Evolutionary conservation across 2,329 filamentous ascomycete genomes (phyloP).

Genomic region (Colletotrichum noveboracense): DNA sequence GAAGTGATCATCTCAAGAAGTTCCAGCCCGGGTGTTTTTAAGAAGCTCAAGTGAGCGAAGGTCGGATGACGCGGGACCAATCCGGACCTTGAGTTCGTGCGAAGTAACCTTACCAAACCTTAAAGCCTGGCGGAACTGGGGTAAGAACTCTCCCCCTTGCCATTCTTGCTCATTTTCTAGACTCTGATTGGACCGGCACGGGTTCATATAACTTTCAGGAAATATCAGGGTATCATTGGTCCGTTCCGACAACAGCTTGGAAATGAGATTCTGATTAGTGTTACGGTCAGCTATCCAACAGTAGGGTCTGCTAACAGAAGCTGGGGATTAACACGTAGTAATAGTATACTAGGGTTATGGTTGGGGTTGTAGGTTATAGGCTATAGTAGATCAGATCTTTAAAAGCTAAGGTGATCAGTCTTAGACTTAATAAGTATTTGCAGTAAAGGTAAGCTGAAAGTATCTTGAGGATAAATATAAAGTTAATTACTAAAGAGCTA

Average conservation of each 20-base stretch:
- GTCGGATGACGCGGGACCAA: not conserved
- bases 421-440: no score
- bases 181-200: not conserved
- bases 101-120: not conserved
- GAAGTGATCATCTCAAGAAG: not conserved
- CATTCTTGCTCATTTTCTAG: not conserved
- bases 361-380: no score
- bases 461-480: no score
- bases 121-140: not conserved
- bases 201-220: not conserved
- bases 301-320: no score
- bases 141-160: not conserved
- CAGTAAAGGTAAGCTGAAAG: no score
- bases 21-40: not conserved
- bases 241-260: not conserved
- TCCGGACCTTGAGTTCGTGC: not conserved
- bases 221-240: not conserved
- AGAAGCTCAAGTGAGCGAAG: not conserved
- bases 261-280: not conserved
- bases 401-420: no score
- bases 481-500: no score
- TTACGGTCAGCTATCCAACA: no score
- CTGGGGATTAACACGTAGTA: no score
- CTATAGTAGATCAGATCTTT: no score
- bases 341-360: no score